Conservation (phyloP, 2,329 filamentous ascomycete species). For the Eurotiales sp. region DNA sequence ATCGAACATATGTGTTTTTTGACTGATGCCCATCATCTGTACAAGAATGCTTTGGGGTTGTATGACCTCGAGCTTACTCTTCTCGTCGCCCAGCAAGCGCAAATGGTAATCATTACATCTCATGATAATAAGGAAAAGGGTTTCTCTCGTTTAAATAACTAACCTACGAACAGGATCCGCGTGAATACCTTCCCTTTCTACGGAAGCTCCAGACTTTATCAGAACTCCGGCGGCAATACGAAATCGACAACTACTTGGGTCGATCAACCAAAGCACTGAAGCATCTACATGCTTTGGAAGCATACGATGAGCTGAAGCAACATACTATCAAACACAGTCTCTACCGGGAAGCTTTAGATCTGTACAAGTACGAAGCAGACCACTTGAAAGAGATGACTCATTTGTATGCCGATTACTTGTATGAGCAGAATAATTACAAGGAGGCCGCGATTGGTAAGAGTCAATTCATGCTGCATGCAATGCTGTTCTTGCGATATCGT, state of each 20-base stretch:
- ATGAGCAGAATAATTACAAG: slow-evolving; percentile 69
- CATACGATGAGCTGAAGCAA: slow-evolving; percentile 70
- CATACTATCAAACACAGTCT: slow-evolving; percentile 79
- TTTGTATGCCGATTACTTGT: slow-evolving; percentile 75
- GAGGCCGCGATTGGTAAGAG: slow-evolving; percentile 69
- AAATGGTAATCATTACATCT: slow-evolving; percentile 54
- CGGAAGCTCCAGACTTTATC: slow-evolving; percentile 76
- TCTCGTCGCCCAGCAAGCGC: slow-evolving; percentile 89
- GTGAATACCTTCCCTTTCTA: slow-evolving; percentile 93
- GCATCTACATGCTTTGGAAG: slow-evolving; percentile 69
- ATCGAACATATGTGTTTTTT: slow-evolving; percentile 98
- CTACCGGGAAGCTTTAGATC: slow-evolving; percentile 69
- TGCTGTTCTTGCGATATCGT: background rate
- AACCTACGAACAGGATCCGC: slow-evolving; percentile 60
- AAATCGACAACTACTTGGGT: slow-evolving; percentile 83
- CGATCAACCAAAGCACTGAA: slow-evolving; percentile 71
- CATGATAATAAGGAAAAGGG: slow-evolving; percentile 15
- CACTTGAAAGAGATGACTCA: slow-evolving; percentile 66
- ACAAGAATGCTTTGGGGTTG: slow-evolving; percentile 82
- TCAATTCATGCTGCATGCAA: background rate
- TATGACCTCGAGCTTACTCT: slow-evolving; percentile 90
- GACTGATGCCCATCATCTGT: slow-evolving; percentile 86
- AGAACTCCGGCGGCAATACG: slow-evolving; percentile 67
- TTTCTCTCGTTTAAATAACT: background rate
- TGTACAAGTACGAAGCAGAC: slow-evolving; percentile 77